Conservation (phyloP, 306 rosid genomes). For the Alnus rubra region DNA sequence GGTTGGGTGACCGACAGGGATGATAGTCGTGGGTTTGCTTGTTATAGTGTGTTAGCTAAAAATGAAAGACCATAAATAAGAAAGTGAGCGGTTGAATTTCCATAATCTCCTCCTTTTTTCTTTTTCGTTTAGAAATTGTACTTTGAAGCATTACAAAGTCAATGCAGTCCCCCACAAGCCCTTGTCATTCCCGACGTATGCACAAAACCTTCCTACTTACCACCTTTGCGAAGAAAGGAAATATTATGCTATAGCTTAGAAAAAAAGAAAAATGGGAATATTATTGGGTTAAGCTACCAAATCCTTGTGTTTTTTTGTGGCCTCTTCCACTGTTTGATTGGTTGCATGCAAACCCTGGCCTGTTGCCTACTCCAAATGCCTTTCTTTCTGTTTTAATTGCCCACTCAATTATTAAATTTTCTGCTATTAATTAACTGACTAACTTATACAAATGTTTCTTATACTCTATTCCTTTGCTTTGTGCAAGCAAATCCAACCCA, state of each 20-base stretch:
- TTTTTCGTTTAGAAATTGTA: constrained; percentile 6
- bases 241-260: constrained; percentile 4
- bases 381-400: constrained; percentile 8
- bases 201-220: constrained; percentile 32
- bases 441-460: constrained; percentile 15
- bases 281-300: constrained; percentile 68
- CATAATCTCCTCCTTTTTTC: neutral
- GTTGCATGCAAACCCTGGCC: constrained; percentile 44
- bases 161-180: constrained; percentile 38
- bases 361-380: constrained; percentile 53
- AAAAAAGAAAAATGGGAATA: constrained; percentile 1
- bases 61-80: constrained; percentile 31
- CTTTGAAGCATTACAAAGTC: constrained; percentile 49
- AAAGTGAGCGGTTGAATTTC: constrained; percentile 74
- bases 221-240: neutral
- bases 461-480: constrained; percentile 19
- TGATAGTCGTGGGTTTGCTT: constrained; percentile 44
- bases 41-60: constrained; percentile 56
- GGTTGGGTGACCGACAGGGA: constrained; percentile 56
- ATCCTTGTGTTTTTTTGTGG: constrained; percentile 56
- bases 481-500: constrained; percentile 38
- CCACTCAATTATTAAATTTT: constrained; percentile 43
- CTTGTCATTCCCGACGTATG: constrained; percentile 41
- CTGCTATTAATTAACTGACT: constrained; percentile 23
- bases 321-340: constrained; percentile 35